Evolutionary conservation across 2,329 filamentous ascomycete genomes (phyloP), one percentile per base, ranked within the genome.

Genomic region (Penicillium sp.): DNA sequence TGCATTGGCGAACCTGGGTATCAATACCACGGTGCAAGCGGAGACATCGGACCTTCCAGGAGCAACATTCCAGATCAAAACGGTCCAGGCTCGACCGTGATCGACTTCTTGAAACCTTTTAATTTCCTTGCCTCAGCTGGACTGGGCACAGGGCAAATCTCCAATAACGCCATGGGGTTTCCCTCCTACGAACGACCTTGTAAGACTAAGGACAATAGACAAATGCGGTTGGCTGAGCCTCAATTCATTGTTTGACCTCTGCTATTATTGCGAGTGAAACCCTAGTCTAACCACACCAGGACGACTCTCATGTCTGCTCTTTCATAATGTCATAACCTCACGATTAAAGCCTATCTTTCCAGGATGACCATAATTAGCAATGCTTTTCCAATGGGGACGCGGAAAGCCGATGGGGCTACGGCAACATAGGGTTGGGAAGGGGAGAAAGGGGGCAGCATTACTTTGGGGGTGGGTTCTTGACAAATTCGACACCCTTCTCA

Each of bases 41-140:
- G 95, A 97, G 77, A 90, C 90, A 54, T 89, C 82, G 55, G 93
- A 96, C 72, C 81, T 99, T 54, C 95, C 95, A 0, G 85, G 85
- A 6, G 95, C 93, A 35, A 91, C 93, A 1, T 99, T 99, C 74
- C 95, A 99, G 78, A 97, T 99, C 74, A 96, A 96, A 79, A 95
- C 90, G 39, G 79, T 89, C 51, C 83, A 86, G 26, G 76, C 83
- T 31, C 91, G 91, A 76, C 76, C 84, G 69, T 89, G 79, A 81
- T 49, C n/a, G 22, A 35, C 11, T 4, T 3, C 9, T 13, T 33
- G 26, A 44, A 16, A 21, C 33, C 45, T n/a, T 48, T 44, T 22
- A 14, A 16, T 21, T 3, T 39, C 42, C 42, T 19, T 35, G 14
- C 48, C 14, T 33, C 48, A 50, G 48, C 48, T 50, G 48, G 48